A percentile compares a stretch with the other conserved stretches of the same genome.
These are phyloP conservation scores for Sindora glabra DNA, from an alignment of 306 rosid genomes.

Conservation along the genomic window DNA sequence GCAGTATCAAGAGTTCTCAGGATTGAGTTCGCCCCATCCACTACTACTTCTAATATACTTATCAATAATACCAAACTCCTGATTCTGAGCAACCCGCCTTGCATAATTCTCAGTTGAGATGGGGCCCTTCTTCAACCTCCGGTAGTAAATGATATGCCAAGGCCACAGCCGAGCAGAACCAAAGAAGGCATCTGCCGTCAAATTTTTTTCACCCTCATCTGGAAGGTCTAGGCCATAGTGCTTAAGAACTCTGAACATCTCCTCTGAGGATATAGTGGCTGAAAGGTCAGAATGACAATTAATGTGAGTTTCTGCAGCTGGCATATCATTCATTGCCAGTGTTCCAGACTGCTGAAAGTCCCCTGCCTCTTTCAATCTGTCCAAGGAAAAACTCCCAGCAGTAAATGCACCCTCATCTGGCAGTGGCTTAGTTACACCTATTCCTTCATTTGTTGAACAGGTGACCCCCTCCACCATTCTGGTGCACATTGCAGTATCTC, in stretches of 20 bases:
- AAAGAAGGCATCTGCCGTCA: constrained; percentile 27
- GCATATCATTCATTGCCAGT: constrained; percentile 12
- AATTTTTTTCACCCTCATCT: constrained; percentile 28
- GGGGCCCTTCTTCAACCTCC: constrained; percentile 60
- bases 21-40: constrained; percentile 54
- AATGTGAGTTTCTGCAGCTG: constrained; percentile 22
- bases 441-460: constrained; percentile 7
- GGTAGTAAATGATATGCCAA: constrained; percentile 56
- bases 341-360: constrained; percentile 15
- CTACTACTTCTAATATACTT: constrained; percentile 62
- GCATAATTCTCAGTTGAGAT: constrained; percentile 57
- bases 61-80: constrained; percentile 57
- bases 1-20: constrained; percentile 14
- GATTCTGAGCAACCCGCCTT: constrained; percentile 57
- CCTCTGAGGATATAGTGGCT: constrained; percentile 34
- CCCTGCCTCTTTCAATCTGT: constrained; percentile 6
- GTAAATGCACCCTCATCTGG: background rate
- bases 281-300: constrained; percentile 16
- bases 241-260: constrained; percentile 48
- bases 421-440: constrained; percentile 13
- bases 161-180: constrained; percentile 75
- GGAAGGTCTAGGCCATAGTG: constrained; percentile 46
- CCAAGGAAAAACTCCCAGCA: constrained; percentile 24
- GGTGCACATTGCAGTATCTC: constrained; percentile 14
- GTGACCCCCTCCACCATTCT: constrained; percentile 9